Evolutionary conservation across 2,329 filamentous ascomycete genomes (phyloP), one percentile per base, ranked within the genome.

Genomic region (Lasiodiplodia theobromae): DNA sequence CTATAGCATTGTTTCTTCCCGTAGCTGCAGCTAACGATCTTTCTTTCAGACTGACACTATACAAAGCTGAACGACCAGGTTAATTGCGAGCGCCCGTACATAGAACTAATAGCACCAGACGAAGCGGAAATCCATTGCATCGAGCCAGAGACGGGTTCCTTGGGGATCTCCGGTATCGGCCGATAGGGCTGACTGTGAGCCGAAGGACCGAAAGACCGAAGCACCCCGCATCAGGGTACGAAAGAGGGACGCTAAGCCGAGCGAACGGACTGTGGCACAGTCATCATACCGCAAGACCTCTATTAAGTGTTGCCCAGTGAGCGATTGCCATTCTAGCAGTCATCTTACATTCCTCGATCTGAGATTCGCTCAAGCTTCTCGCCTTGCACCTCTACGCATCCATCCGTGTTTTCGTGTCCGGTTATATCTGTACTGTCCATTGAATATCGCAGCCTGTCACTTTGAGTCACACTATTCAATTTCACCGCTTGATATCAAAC

Each of bases 101-200:
- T 34, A 8, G 31, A 10, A 34, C 31, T 34, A 34, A 34, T 10
- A 10, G 28, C 28, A 28, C 28, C 28, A 28, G 28, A 28, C 4
- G 28, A 28, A 28, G 28, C 28, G 28, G 28, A 5, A 28, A 6
- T 28, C 28, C 28, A 6, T 28, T 28, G 28, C 28, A 28, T 28
- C 28, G 28, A 25, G 60, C 47, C 8, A 38, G 60, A 64, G 52
- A 64, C 31, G 8, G 31, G 31, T 34, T 34, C 31, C 31, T 34
- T 10, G 31, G 8, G 44, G 52, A 52, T 64, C n/a, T 52, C 60
- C 47, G 47, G 52, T 28, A 52, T 64, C 47, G 60, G 60, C 16
- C 60, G 28, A 52, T 31, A 52, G 38, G 44, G 60, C 60, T 64
- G 60, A 64, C 44, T 18, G 60, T 37, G 60, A 11, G 14, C 60